Percentiles rank a stretch among this genome's conserved stretches.
phyloP scores from a whole-genome alignment of 148 eudicot genomes.

The Limonium bicolor region DNA sequence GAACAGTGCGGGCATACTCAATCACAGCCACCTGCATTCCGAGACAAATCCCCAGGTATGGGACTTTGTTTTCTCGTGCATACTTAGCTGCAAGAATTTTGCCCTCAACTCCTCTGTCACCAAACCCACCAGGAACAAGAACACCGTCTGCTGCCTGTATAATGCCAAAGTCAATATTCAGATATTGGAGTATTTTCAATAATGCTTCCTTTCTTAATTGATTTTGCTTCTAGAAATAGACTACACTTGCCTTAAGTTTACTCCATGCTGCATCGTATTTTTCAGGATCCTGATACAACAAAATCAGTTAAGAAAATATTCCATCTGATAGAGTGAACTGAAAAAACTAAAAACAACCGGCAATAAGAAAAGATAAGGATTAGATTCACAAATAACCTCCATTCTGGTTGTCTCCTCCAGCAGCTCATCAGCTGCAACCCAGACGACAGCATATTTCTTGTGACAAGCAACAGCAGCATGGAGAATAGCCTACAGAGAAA shows the following conservation, averaged over 20 bases:
- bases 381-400: conserved; percentile 37
- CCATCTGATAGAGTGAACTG: neutral
- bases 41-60: conserved; percentile 86
- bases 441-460: conserved; percentile 55
- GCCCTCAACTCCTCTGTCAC: conserved; percentile 97
- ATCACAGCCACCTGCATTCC: conserved; percentile 96
- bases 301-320: neutral
- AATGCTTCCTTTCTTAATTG: too few species aligned
- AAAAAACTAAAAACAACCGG: neutral
- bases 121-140: conserved; percentile 96
- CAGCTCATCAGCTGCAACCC: conserved; percentile 88
- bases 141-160: conserved; percentile 87
- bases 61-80: conserved; percentile 74
- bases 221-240: too few species aligned
- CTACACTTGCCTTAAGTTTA: conserved; percentile 50
- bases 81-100: conserved; percentile 91
- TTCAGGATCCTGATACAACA: conserved; percentile 55
- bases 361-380: neutral
- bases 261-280: conserved; percentile 65
- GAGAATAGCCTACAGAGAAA: conserved; percentile 60
- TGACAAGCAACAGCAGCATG: conserved; percentile 84
- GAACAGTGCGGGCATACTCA: conserved; percentile 77
- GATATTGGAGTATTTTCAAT: too few species aligned
- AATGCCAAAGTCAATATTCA: too few species aligned
- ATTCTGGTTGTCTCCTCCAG: conserved; percentile 68